These are phyloP conservation scores for Dryadomyces quercus-mongolicae DNA, from an alignment of 2,329 filamentous ascomycete species.

Conservation along the genomic window DNA sequence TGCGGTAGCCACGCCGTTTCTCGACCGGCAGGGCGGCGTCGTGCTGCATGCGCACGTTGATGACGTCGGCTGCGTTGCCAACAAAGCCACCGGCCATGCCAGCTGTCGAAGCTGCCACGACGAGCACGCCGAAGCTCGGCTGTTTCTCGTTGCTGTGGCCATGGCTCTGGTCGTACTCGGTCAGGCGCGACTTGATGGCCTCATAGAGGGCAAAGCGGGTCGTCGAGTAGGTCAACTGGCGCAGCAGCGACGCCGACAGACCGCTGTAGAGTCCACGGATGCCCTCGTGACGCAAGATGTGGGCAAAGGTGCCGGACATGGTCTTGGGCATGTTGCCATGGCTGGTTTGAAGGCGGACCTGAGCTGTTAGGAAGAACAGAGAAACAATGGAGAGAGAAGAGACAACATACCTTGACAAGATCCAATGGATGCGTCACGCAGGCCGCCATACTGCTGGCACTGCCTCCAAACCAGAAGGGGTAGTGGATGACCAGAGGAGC, in stretches of 20 bases:
- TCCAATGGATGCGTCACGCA: constrained; percentile 89
- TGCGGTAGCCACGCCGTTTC: constrained; percentile 74
- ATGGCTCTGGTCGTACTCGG: constrained; percentile 17
- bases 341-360: constrained; percentile 85
- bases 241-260: constrained; percentile 82
- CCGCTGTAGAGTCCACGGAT: constrained; percentile 77
- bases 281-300: constrained; percentile 68
- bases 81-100: constrained; percentile 82
- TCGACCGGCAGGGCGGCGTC: constrained; percentile 62
- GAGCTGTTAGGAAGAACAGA: constrained; percentile 1
- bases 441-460: constrained; percentile 82
- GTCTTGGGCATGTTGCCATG: constrained; percentile 60
- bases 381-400: background rate
- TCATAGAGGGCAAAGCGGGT: constrained; percentile 96
- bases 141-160: constrained; percentile 21
- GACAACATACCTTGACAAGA: constrained; percentile 50
- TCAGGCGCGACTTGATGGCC: constrained; percentile 65
- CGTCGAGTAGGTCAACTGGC: constrained; percentile 92
- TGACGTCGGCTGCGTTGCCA: constrained; percentile 88
- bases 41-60: constrained; percentile 98
- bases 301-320: constrained; percentile 76
- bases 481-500: constrained; percentile 34
- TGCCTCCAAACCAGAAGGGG: constrained; percentile 95
- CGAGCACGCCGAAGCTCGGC: constrained; percentile 63
- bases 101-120: constrained; percentile 70